Base-by-base conservation (phyloP, 2,329 filamentous ascomycete genomes). In the Thermoascus crustaceus region DNA sequence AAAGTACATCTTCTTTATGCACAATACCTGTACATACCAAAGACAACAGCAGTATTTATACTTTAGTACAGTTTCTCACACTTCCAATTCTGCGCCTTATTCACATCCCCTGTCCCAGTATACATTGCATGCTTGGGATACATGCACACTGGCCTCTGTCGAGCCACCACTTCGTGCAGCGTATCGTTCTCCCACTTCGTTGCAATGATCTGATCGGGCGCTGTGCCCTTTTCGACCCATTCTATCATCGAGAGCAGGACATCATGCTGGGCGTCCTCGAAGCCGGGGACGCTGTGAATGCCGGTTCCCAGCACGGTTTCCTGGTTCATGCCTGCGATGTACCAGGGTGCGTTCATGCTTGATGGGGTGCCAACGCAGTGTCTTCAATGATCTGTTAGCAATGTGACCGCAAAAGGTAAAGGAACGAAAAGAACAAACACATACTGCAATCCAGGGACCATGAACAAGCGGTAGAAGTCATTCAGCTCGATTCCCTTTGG, bases 211-310 rank as follows among this genome's bases (percentile, higher is more conserved):
- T 40, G 36, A 6, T 39, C 32, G 1, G 43, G 45, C 5, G 42
- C 40, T 10, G 26, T 35, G 13, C 34, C 45, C 4, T 43, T 43
- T 30, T 48, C 47, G n/a, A 47, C 45, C 42, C 47, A 48, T 9
- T 29, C 32, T 34, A 48, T 41, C 29, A 49, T 30, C 18, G 47
- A 41, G 3, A 48, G 32, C 4, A 46, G 16, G 14, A 44, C 30
- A 14, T 47, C 45, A 16, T 49, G 46, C n/a, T 41, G 34, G 1
- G 29, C 17, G 17, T 40, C 38, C 9, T 16, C 5, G n/a, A 23
- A 40, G 4, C 38, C 33, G 1, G 38, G 38, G 5, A 40, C 38
- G 17, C 38, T 37, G 20, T 36, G 19, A 8, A 33, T 7, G 16
- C 20, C 18, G 7, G 29, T 18, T 10, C 19, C 23, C 7, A 37